Percentiles rank a stretch among this genome's conserved stretches.
Conservation (phyloP, 2,329 filamentous ascomycete species). For the Fusarium brevicatenulatum region DNA sequence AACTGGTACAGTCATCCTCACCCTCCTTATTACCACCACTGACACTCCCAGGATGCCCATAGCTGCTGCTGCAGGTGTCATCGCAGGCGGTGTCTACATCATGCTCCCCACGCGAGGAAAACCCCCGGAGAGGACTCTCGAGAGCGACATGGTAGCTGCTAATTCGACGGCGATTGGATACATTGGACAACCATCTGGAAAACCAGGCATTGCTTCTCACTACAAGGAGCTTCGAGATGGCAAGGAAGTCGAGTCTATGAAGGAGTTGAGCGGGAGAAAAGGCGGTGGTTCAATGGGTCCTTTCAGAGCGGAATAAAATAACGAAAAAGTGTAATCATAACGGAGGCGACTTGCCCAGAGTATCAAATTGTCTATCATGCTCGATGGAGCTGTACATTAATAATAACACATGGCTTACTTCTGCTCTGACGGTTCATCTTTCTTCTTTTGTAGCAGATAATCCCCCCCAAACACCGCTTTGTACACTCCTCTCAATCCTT, state of each 20-base stretch:
- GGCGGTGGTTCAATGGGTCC: slow-evolving; percentile 41
- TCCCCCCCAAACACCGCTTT: slow-evolving; percentile 58
- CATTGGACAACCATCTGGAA: slow-evolving; percentile 13
- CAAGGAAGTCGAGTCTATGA: slow-evolving; percentile 40
- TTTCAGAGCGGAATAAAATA: slow-evolving; percentile 46
- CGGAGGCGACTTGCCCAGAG: slow-evolving; percentile 12
- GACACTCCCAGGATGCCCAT: slow-evolving; percentile 40
- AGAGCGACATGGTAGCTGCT: slow-evolving; percentile 23
- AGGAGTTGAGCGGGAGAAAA: slow-evolving; percentile 47
- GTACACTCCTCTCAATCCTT: slow-evolving; percentile 59
- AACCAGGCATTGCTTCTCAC: slow-evolving; percentile 15
- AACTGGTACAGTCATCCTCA: slow-evolving; percentile 44
- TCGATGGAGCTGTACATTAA: slow-evolving; percentile 9
- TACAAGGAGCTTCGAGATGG: slow-evolving; percentile 30
- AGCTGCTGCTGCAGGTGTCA: slow-evolving; percentile 42
- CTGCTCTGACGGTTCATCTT: neutral
- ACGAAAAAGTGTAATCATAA: neutral
- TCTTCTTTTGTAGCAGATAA: slow-evolving; percentile 55
- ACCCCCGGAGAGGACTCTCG: slow-evolving; percentile 15
- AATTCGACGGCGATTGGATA: slow-evolving; percentile 24
- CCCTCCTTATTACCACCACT: neutral
- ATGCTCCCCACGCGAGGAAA: slow-evolving; percentile 35
- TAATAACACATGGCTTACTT: slow-evolving; percentile 10
- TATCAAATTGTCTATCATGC: slow-evolving; percentile 32
- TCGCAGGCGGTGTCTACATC: slow-evolving; percentile 44